Evolutionary conservation across 2,329 filamentous ascomycete genomes (phyloP).

Genomic region (Chaetomium strumarium): DNA sequence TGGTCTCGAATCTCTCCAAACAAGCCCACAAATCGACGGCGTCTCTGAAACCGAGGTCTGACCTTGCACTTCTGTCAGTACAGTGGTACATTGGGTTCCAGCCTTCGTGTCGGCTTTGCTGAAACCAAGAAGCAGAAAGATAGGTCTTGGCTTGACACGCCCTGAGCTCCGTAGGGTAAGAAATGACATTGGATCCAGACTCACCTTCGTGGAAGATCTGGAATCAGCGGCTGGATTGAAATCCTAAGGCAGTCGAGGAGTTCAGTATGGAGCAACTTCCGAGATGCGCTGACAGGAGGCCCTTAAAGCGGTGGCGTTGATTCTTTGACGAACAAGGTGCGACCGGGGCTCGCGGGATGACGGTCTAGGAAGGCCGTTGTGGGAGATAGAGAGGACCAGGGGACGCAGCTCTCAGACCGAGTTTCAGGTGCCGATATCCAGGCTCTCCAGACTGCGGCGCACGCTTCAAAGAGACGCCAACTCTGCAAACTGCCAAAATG

Average conservation of each 20-base stretch:
- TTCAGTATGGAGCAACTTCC: not conserved
- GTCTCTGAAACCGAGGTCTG: not conserved
- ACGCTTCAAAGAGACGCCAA: constrained; percentile 6
- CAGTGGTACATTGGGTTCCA: not conserved
- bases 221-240: too few relatives aligned
- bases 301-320: not conserved
- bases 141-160: too few relatives aligned
- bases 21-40: not conserved
- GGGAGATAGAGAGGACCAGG: not conserved
- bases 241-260: not conserved
- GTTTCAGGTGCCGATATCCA: not conserved
- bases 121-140: not conserved
- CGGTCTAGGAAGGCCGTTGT: not conserved
- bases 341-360: too few relatives aligned
- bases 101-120: not conserved
- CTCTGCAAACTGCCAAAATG: not conserved
- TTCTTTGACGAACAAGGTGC: not conserved
- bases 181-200: not conserved
- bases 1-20: not conserved
- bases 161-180: too few relatives aligned
- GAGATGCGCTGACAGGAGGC: not conserved
- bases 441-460: not conserved
- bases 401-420: not conserved
- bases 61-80: constrained; percentile 1
- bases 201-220: not conserved